phyloP scores from a whole-genome alignment of 1,284 basidiomycete species.

The Xanthoconium separans region DNA sequence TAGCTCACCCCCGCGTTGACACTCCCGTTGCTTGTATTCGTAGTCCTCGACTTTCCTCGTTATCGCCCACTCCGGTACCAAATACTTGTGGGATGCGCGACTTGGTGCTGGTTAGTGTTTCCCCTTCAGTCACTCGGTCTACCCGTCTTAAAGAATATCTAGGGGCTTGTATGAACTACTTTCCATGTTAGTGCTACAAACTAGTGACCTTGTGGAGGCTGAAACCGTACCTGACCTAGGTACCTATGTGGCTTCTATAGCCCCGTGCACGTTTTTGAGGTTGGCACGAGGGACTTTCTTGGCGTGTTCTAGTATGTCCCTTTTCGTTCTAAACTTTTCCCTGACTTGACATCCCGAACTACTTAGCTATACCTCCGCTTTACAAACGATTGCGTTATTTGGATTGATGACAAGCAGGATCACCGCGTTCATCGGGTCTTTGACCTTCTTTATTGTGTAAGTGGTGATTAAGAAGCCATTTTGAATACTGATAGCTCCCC shows the following conservation, averaged over 20 bases:
- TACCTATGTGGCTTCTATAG: slow-evolving; percentile 57
- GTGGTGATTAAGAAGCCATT: slow-evolving; percentile 25
- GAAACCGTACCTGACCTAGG: slow-evolving; percentile 34
- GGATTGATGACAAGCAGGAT: slow-evolving; percentile 70
- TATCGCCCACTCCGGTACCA: slow-evolving; percentile 63
- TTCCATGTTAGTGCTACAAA: slow-evolving; percentile 46
- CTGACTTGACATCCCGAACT: not conserved
- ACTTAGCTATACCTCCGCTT: slow-evolving; percentile 50
- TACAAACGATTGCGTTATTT: slow-evolving; percentile 77
- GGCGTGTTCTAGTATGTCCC: slow-evolving; percentile 64
- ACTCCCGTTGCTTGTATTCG: slow-evolving; percentile 48
- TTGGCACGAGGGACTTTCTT: slow-evolving; percentile 57
- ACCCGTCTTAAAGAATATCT: slow-evolving; percentile 5
- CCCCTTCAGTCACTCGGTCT: slow-evolving; percentile 5
- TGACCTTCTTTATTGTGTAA: slow-evolving; percentile 60
- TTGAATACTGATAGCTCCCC: not conserved
- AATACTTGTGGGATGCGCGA: slow-evolving; percentile 47
- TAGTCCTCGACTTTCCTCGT: slow-evolving; percentile 69
- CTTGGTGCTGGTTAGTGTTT: slow-evolving; percentile 56
- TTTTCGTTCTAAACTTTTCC: not conserved
- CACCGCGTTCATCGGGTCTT: slow-evolving; percentile 59
- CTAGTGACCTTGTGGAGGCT: not conserved
- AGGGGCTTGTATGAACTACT: slow-evolving; percentile 54
- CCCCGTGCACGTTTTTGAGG: slow-evolving; percentile 32
- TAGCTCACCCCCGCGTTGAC: slow-evolving; percentile 43